These are phyloP conservation scores for Daldinia sp. DNA, from an alignment of 2,329 filamentous ascomycete genomes.

Conservation along the genomic window DNA sequence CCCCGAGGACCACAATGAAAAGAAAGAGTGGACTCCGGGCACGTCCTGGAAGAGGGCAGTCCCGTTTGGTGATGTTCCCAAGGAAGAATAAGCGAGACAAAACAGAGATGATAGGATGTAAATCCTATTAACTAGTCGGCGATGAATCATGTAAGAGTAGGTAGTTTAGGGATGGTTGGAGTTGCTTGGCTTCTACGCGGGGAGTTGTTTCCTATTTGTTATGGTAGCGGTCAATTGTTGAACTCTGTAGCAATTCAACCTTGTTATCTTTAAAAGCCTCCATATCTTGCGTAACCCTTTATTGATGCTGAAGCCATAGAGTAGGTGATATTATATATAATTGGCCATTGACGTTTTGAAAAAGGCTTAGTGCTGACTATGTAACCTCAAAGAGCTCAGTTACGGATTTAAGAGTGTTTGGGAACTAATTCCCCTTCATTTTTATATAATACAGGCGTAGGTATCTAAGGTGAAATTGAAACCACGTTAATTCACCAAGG, in stretches of 20 bases:
- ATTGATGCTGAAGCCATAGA: not conserved
- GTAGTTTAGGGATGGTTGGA: not conserved
- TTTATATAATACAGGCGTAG: not conserved
- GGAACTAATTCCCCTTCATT: not conserved
- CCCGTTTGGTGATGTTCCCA: constrained; percentile 18
- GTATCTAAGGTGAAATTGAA: not conserved
- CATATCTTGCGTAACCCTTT: not conserved
- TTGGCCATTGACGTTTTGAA: not conserved
- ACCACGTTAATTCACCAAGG: not conserved
- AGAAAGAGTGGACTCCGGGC: constrained; percentile 6
- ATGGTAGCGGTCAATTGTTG: not conserved
- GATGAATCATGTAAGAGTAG: not conserved
- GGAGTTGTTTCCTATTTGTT: not conserved
- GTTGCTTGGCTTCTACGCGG: not conserved
- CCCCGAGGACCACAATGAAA: not conserved
- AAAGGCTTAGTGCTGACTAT: not conserved
- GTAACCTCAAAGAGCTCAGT: not conserved
- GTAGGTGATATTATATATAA: not conserved
- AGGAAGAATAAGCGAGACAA: not conserved
- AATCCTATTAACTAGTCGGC: no score
- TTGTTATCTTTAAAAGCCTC: not conserved
- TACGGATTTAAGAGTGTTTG: not conserved
- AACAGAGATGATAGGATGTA: not conserved
- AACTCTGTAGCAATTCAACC: not conserved
- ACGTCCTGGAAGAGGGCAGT: constrained; percentile 5